Evolutionary conservation across 257 asterid species (phyloP).

Genomic region (Solanum appendiculatum): DNA sequence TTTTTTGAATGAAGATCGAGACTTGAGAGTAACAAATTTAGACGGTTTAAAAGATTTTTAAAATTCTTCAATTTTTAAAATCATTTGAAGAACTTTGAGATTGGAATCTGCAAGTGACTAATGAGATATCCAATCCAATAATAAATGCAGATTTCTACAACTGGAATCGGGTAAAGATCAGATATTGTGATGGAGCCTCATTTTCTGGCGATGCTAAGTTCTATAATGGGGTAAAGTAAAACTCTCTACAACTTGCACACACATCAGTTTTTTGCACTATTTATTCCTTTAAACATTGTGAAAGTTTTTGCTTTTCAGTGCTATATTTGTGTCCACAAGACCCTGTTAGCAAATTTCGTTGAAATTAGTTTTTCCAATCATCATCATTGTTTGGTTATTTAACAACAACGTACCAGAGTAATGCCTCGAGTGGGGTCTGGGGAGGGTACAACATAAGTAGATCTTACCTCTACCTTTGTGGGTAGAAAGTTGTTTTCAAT

Average conservation of each 20-base stretch:
- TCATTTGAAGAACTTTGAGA: neutral
- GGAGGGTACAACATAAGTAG: neutral
- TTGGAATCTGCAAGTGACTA: neutral
- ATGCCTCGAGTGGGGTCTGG: neutral
- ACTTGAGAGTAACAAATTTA: neutral
- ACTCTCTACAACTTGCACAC: neutral
- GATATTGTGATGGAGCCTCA: conserved; percentile 97
- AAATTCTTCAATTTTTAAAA: neutral
- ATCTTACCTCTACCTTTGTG: neutral
- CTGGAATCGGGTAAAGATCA: conserved; percentile 90
- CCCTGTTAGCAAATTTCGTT: neutral
- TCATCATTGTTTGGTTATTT: neutral
- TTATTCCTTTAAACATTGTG: neutral
- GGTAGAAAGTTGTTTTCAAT: neutral
- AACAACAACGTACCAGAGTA: neutral
- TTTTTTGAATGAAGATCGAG: neutral
- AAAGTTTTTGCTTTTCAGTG: neutral
- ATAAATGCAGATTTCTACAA: conserved; percentile 73
- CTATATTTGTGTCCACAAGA: neutral
- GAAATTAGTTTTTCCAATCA: neutral
- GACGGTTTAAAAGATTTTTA: neutral
- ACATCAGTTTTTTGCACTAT: neutral
- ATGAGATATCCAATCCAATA: neutral
- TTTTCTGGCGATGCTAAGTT: conserved; percentile 71
- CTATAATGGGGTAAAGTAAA: conserved; percentile 68